Evolutionary conservation across 352 stramenopile species (phyloP), one percentile per base, ranked within the genome.

Genomic region (Globisporangium lucens): DNA sequence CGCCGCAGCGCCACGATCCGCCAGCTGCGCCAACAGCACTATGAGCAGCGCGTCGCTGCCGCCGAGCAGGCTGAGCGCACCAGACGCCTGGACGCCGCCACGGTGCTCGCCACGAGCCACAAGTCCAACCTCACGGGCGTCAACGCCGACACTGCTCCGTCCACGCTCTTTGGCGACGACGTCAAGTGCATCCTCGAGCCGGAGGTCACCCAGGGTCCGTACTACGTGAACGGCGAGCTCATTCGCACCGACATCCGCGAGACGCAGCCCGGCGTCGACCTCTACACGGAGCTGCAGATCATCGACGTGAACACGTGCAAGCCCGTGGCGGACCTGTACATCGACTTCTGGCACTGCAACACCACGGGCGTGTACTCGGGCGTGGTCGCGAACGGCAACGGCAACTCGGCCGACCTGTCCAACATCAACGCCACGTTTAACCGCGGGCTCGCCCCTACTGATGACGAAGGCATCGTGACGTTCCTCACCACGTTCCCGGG

Each of bases 271-370:
- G 57, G 65, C 4, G 10, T 70, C 2, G 47, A 65, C 20, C 56
- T 66, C 29, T 62, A 66, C 47, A 49, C 51, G 8, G 65, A 70
- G 47, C 51, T 66, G 10, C 65, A 70, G 38, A 53, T 70, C 59
- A 66, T 70, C 47, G 65, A 66, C 51, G 57, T 70, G 17, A 70
- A 65, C 43, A 70, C 65, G 27, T 70, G 65, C 38, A 15, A 56
- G 20, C 65, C 65, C 0, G 65, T 70, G 1, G 4, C 27, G 51
- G 47, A 70, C 15, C 15, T 70, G 0, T 70, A 62, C 65, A 6
- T 70, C 17, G 59, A 70, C 57, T 65, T 70, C 52, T 70, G 65
- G 65, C 57, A 70, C 57, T 70, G 65, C 65, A 70, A 70, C 38
- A 38, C 47, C 29, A 70, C 65, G 8, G 65, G 57, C 22, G 57